Base-by-base conservation (phyloP, 139 green algal genomes). In the Volvox reticuliferus region DNA sequence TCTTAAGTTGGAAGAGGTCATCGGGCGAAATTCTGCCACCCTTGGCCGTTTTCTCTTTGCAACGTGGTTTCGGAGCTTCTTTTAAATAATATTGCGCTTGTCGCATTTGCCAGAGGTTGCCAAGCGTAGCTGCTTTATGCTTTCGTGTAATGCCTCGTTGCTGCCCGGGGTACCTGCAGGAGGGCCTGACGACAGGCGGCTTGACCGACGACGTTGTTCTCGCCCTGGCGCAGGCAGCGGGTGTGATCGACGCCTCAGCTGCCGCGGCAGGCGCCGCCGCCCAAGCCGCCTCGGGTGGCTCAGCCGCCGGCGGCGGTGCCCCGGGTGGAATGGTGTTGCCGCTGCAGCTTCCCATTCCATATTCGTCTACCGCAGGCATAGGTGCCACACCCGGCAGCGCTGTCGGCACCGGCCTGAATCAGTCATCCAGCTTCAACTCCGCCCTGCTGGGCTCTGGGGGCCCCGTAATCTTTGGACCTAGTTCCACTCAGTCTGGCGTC, bases 191-290 rank as follows among this genome's bases (percentile, higher is more conserved):
- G 12, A 73, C 22, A 20, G 69, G 69, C 85, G 18, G 69, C 37
- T 44, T 89, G 18, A 61, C 37, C 28, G 44, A 82, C 44, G 71
- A 89, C 85, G 69, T 89, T 36, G 22, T 61, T 1, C 69, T 89
- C 21, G 85, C 85, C 1, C 69, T 89, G 28, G 85, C 85, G 22
- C 85, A 82, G 28, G 85, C 85, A 0, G 85, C 85, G 1, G 83
- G 83, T 28, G 24, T 88, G n/a, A 28, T 88, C 67, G 37, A 88
- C 65, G 84, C 36, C 63, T 1, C 35, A 14, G 82, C 44, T 32
- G 22, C 33, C n/a, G 62, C 30, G 20, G 62, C 32, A 32, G 32
- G 2, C 26, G 80, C 28, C 26, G 80, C 28, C 81, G 19, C 55
- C 26, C 30, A 35, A 50, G 50, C 26, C 55, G 26, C 55, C 50